Conservation (phyloP, 441 rosid species). For the Adansonia madagascariensis region DNA sequence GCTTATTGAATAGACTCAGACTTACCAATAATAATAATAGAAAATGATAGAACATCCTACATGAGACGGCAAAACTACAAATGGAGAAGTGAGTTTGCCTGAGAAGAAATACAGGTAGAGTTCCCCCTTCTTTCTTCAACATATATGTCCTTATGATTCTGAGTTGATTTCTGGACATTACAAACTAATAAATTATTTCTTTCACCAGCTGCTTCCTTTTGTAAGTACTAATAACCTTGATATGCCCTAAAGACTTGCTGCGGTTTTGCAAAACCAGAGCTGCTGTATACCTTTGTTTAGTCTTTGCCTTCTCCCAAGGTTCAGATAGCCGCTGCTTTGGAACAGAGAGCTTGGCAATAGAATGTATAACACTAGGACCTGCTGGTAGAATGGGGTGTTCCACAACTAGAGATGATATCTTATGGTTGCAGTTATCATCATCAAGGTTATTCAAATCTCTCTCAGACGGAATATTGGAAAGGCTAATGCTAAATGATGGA, state of each 20-base stretch:
- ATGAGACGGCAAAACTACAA: slow-evolving; percentile 5
- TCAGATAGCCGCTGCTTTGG: slow-evolving; percentile 37
- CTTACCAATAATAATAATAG: neutral
- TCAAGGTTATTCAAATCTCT: slow-evolving; percentile 36
- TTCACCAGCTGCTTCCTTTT: slow-evolving; percentile 45
- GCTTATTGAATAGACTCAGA: neutral
- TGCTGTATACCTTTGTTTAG: slow-evolving; percentile 31
- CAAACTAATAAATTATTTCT: slow-evolving; percentile 37
- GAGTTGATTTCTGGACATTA: slow-evolving; percentile 39
- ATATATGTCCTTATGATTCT: slow-evolving; percentile 35
- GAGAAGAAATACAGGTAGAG: slow-evolving; percentile 30
- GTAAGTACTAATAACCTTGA: slow-evolving; percentile 36
- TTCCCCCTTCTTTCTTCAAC: slow-evolving; percentile 53
- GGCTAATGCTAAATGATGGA: slow-evolving; percentile 23
- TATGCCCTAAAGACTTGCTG: slow-evolving; percentile 38
- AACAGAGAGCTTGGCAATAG: slow-evolving; percentile 30
- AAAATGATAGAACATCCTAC: neutral
- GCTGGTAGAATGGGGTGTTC: slow-evolving; percentile 29
- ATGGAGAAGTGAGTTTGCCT: slow-evolving; percentile 24
- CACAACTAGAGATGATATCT: slow-evolving; percentile 30
- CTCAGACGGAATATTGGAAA: slow-evolving; percentile 34
- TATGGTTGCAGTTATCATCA: slow-evolving; percentile 38
- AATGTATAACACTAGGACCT: slow-evolving; percentile 29
- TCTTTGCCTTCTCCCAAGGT: slow-evolving; percentile 38
- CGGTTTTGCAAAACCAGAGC: slow-evolving; percentile 43